These are phyloP conservation scores for Boechera retrofracta DNA, from an alignment of 345 rosid species.

Conservation along the genomic window DNA sequence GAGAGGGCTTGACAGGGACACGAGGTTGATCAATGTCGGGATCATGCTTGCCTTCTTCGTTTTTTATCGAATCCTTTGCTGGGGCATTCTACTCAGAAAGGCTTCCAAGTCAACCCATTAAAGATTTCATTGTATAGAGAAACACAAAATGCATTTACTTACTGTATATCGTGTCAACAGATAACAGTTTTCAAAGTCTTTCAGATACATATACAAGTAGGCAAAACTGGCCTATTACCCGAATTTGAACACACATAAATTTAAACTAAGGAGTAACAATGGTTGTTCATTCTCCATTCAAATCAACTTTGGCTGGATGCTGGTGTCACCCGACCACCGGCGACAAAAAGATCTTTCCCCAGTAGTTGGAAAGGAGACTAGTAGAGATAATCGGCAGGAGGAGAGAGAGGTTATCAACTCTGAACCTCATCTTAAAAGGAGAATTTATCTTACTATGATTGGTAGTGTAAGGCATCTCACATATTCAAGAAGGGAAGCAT, in stretches of 20 bases:
- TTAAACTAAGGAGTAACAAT: too few relatives aligned
- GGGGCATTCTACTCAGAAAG: constrained; percentile 71
- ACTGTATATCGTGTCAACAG: background rate
- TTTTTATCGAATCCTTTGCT: constrained; percentile 78
- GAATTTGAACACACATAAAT: too few relatives aligned
- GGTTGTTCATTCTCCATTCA: too few relatives aligned
- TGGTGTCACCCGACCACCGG: too few relatives aligned
- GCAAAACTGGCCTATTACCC: background rate
- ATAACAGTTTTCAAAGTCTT: background rate
- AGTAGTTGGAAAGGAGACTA: too few relatives aligned
- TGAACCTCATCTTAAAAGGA: too few relatives aligned
- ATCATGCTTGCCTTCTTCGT: constrained; percentile 88
- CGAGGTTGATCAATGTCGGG: constrained; percentile 79
- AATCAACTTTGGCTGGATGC: too few relatives aligned
- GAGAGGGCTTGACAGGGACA: constrained; percentile 75
- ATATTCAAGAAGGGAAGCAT: background rate
- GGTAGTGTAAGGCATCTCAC: background rate
- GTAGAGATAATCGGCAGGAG: too few relatives aligned
- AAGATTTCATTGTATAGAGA: background rate
- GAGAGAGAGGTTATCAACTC: too few relatives aligned
- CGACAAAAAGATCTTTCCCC: too few relatives aligned
- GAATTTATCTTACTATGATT: background rate
- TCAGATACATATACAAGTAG: background rate
- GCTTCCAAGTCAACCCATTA: constrained; percentile 58
- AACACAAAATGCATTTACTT: background rate